Evolutionary conservation across 441 rosid genomes (phyloP).

Genomic region (Gossypium armourianum): DNA sequence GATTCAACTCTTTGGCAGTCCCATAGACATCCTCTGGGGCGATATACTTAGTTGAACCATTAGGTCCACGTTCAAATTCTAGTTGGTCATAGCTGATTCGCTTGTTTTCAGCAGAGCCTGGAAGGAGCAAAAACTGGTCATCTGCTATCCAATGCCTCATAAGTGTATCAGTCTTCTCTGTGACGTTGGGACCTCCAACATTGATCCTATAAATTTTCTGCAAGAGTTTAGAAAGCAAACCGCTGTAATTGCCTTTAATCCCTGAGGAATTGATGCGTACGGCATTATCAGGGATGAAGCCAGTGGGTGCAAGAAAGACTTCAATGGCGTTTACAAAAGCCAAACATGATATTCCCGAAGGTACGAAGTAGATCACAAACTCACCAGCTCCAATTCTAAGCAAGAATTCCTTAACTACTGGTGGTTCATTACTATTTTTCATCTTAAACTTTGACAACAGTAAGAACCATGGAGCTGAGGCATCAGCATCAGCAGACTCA

Average conservation of each 20-base stretch:
- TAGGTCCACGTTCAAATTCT: slow-evolving; percentile 1
- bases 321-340: slow-evolving; percentile 51
- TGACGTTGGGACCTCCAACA: slow-evolving; percentile 32
- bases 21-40: slow-evolving; percentile 36
- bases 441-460: slow-evolving; percentile 27
- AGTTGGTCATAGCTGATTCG: neutral
- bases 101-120: neutral
- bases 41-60: slow-evolving; percentile 22
- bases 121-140: slow-evolving; percentile 22
- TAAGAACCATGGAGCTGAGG: slow-evolving; percentile 26
- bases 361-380: slow-evolving; percentile 19
- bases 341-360: slow-evolving; percentile 16
- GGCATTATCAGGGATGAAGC: slow-evolving; percentile 26
- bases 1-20: slow-evolving; percentile 30
- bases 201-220: slow-evolving; percentile 34
- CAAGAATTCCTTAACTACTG: slow-evolving; percentile 20
- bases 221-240: slow-evolving; percentile 25
- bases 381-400: slow-evolving; percentile 15
- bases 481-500: neutral
- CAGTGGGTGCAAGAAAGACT: slow-evolving; percentile 31
- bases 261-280: slow-evolving; percentile 13
- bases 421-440: neutral
- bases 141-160: slow-evolving; percentile 47
- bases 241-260: neutral
- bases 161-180: slow-evolving; percentile 32